phyloP scores from a whole-genome alignment of 2,329 filamentous ascomycete genomes.

The Orbilia ellipsospora region DNA sequence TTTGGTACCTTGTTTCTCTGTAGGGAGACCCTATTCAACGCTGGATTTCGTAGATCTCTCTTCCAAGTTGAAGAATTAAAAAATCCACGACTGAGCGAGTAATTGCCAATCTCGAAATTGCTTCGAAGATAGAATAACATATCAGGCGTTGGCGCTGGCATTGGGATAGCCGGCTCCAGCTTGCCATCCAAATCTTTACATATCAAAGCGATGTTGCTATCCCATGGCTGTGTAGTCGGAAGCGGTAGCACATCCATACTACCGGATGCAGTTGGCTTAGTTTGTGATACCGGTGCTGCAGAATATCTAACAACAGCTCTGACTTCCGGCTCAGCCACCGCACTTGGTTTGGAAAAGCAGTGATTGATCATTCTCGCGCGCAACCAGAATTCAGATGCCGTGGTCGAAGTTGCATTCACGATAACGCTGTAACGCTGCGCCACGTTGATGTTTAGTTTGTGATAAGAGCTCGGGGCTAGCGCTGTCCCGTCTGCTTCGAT shows the following conservation, averaged over 20 bases:
- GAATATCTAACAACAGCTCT: constrained; percentile 56
- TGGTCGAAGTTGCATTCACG: constrained; percentile 70
- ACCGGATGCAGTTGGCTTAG: background rate
- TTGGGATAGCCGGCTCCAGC: constrained; percentile 64
- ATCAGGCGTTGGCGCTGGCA: constrained; percentile 65
- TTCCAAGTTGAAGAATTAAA: constrained; percentile 70
- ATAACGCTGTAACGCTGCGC: constrained; percentile 78
- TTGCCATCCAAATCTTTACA: constrained; percentile 68
- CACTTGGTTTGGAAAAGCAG: constrained; percentile 68
- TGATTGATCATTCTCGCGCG: constrained; percentile 72
- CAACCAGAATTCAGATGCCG: constrained; percentile 71
- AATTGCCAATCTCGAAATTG: constrained; percentile 71
- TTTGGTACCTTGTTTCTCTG: background rate
- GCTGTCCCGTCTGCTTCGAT: constrained; percentile 78
- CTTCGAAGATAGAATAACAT: constrained; percentile 68
- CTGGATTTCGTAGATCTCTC: constrained; percentile 63
- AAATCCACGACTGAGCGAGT: constrained; percentile 70
- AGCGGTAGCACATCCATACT: background rate
- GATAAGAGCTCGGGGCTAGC: constrained; percentile 70
- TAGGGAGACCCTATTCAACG: constrained; percentile 20
- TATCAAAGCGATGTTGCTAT: constrained; percentile 64
- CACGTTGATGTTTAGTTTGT: constrained; percentile 74
- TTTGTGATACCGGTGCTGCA: constrained; percentile 5
- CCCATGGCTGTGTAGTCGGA: constrained; percentile 67
- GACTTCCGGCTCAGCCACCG: constrained; percentile 54